Conservation (phyloP, 163 green algal species). For the Coccomyxa subellipsoidea region DNA sequence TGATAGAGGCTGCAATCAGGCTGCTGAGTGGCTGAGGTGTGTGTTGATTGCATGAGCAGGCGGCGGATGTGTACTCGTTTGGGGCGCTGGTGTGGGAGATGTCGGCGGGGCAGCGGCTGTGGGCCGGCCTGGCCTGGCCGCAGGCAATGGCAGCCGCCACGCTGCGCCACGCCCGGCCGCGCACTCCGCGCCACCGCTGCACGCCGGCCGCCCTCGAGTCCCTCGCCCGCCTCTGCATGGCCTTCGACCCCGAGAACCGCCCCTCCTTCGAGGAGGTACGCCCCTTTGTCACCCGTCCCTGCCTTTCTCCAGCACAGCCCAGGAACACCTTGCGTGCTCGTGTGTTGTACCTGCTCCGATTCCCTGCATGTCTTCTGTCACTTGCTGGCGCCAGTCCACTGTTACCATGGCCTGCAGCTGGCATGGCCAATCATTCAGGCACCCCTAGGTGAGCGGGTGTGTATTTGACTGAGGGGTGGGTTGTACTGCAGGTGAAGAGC, state of each 20-base stretch:
- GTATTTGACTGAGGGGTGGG: too few relatives aligned
- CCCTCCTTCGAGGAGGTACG: not conserved
- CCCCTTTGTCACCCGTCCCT: not conserved
- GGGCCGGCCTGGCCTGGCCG: constrained; percentile 23
- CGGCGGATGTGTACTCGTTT: constrained; percentile 56
- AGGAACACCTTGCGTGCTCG: too few relatives aligned
- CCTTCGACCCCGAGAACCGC: not conserved
- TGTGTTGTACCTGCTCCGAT: too few relatives aligned
- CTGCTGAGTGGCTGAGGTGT: too few relatives aligned
- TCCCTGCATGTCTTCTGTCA: too few relatives aligned
- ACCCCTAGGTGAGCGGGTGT: too few relatives aligned
- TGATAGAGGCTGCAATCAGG: too few relatives aligned
- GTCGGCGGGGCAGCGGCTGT: constrained; percentile 22
- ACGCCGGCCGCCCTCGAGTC: not conserved
- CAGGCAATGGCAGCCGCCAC: constrained; percentile 20
- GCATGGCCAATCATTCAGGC: too few relatives aligned
- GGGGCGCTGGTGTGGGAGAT: constrained; percentile 58
- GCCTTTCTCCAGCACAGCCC: not conserved
- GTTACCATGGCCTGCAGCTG: too few relatives aligned
- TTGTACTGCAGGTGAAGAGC: not conserved
- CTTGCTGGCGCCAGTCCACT: too few relatives aligned
- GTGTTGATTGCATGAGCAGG: constrained; percentile 4
- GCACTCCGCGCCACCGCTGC: not conserved
- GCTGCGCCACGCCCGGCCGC: not conserved
- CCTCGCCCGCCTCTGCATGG: not conserved